Base-by-base conservation (phyloP, 2,329 filamentous ascomycete species). In the Bipolaris sorokiniana region DNA sequence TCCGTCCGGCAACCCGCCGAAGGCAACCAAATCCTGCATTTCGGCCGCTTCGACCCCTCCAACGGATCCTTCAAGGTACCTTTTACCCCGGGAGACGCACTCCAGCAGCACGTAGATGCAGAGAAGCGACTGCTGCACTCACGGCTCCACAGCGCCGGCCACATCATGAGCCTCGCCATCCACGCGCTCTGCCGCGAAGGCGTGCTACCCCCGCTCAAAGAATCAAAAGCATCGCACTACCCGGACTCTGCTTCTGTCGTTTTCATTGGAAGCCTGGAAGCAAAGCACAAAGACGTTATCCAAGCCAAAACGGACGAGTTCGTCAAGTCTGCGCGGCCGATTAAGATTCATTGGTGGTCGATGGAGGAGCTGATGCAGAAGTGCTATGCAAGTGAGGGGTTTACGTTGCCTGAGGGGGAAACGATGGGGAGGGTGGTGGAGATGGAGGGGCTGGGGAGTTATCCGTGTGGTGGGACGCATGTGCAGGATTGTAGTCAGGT, bases 401-500 rank as follows among this genome's bases (percentile, higher is more conserved):
- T 33, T 9, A 22, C 9, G 68, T 59, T 72, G 76, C 58, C 79
- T 7, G 75, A 58, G 20, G 67, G 64, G n/a, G 71, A 67, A 10
- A 66, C 67, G 11, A 65, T 68, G 18, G 66, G 67, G 3, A 80
- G 89, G 7, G 87, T 91, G 0, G 88, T 91, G 22, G 83, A 85
- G 56, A 90, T 92, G 58, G 83, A 86, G 0, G 88, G 88, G 0
- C 83, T 84, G 0, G 90, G 88, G 64, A 83, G 83, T 23, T 91
- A 92, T 77, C 88, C 89, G 1, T 92, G 90, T 72, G 90, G 89
- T 7, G 89, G 89, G 0, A 92, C 89, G 23, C 90, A 92, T 78
- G 88, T 91, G 3, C 78, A 83, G 28, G 82, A 77, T 16, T 88
- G 87, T 18, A 80, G 82, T 55, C 64, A 82, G 58, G 86, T 84